These are phyloP conservation scores for Mrakia frigida DNA, from an alignment of 768 basidiomycete genomes.

Conservation along the genomic window DNA sequence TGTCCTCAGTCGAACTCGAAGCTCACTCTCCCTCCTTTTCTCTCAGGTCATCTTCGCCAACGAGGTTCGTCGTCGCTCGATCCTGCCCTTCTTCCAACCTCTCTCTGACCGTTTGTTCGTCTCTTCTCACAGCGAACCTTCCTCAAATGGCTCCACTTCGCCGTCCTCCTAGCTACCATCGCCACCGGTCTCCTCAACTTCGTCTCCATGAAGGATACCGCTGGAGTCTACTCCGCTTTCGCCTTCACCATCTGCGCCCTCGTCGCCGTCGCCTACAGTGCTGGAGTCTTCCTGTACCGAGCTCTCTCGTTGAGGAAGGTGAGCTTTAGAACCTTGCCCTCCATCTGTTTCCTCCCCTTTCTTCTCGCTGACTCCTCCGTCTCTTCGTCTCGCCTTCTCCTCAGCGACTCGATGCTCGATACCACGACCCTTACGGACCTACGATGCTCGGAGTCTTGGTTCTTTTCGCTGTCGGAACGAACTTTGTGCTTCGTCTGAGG, in stretches of 20 bases:
- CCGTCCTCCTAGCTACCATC: slow-evolving; percentile 80
- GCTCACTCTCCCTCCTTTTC: background rate
- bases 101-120: background rate
- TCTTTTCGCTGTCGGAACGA: slow-evolving; percentile 64
- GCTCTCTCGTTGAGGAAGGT: slow-evolving; percentile 38
- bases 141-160: slow-evolving; percentile 84
- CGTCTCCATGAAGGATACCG: slow-evolving; percentile 45
- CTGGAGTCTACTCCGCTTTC: slow-evolving; percentile 76
- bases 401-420: slow-evolving; percentile 39
- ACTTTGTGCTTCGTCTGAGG: slow-evolving; percentile 59
- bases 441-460: slow-evolving; percentile 48
- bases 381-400: background rate
- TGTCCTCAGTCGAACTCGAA: background rate
- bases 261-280: slow-evolving; percentile 71
- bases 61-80: slow-evolving; percentile 41
- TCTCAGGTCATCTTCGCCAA: slow-evolving; percentile 65
- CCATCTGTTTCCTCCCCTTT: background rate
- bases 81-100: background rate
- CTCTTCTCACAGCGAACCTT: slow-evolving; percentile 31
- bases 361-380: too few relatives aligned
- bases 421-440: slow-evolving; percentile 44
- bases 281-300: slow-evolving; percentile 44
- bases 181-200: slow-evolving; percentile 67
- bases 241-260: slow-evolving; percentile 88
- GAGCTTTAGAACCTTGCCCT: background rate